A percentile compares a stretch with the other conserved stretches of the same genome.
Evolutionary conservation across 352 stramenopile species (phyloP).

Genomic region (Elongisporangium senticosum): DNA sequence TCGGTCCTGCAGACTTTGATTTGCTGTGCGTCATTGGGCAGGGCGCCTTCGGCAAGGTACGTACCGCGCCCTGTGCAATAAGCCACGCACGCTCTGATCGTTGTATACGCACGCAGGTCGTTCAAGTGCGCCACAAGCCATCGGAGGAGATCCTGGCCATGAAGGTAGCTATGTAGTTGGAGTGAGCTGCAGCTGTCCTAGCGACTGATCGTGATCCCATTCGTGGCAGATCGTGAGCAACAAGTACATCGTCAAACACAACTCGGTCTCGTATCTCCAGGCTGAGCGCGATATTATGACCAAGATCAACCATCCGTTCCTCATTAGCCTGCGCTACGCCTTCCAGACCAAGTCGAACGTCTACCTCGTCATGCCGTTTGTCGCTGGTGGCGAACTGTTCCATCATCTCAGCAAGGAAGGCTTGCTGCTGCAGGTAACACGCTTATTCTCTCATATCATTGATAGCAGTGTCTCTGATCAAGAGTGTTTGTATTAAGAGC

Average conservation of each 20-base stretch:
- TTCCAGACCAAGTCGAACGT: conserved; percentile 81
- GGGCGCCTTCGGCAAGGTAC: conserved; percentile 74
- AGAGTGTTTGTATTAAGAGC: conserved; percentile 13
- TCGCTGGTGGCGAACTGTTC: conserved; percentile 66
- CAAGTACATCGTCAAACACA: conserved; percentile 84
- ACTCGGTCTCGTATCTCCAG: conserved; percentile 72
- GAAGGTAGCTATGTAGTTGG: conserved; percentile 39
- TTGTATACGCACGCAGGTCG: conserved; percentile 28
- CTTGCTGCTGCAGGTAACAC: conserved; percentile 41
- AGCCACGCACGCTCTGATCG: background rate
- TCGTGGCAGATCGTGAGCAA: conserved; percentile 65
- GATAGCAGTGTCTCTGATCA: background rate
- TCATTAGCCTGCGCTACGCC: conserved; percentile 72
- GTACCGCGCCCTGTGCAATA: background rate
- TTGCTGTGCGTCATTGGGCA: conserved; percentile 81
- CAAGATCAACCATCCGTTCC: conserved; percentile 82
- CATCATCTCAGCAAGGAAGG: conserved; percentile 60
- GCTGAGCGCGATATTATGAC: conserved; percentile 84
- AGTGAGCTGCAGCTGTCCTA: background rate
- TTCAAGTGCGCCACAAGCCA: conserved; percentile 76
- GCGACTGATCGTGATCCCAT: background rate
- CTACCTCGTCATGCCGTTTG: conserved; percentile 80
- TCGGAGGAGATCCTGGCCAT: conserved; percentile 76
- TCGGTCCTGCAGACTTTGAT: conserved; percentile 77
- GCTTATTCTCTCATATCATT: background rate